Conservation (phyloP, 805 yeast species). For the Hanseniaspora taiwanica region DNA sequence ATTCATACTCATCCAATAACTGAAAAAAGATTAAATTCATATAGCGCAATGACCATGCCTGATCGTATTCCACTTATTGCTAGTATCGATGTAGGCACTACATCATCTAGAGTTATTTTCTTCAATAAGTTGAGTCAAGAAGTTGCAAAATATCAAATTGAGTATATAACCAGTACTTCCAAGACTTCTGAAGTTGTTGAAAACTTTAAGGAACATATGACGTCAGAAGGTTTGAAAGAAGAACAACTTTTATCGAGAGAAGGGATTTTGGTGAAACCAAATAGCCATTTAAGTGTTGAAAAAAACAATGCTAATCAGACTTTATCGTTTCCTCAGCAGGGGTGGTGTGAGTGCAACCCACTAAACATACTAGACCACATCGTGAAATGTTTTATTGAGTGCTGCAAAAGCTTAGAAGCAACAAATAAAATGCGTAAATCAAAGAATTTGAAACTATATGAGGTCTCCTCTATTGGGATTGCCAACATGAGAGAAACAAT, state of each 20-base stretch:
- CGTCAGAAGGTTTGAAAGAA: not conserved
- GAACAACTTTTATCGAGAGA: slow-evolving; percentile 47
- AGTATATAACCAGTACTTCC: slow-evolving; percentile 65
- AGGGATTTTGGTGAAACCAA: slow-evolving; percentile 56
- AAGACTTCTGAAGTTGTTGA: slow-evolving; percentile 32
- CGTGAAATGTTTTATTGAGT: slow-evolving; percentile 61
- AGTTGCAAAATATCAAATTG: slow-evolving; percentile 80
- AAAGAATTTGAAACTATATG: slow-evolving; percentile 38
- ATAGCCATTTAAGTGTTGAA: slow-evolving; percentile 49
- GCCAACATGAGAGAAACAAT: slow-evolving; percentile 97
- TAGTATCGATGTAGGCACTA: slow-evolving; percentile 82
- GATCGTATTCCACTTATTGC: slow-evolving; percentile 34
- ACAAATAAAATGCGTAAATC: slow-evolving; percentile 36
- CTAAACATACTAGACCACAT: slow-evolving; percentile 69
- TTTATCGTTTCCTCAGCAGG: slow-evolving; percentile 64
- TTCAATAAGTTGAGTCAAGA: slow-evolving; percentile 65
- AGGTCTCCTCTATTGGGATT: slow-evolving; percentile 66
- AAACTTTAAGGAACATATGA: slow-evolving; percentile 10
- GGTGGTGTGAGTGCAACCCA: slow-evolving; percentile 94
- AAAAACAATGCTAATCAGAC: slow-evolving; percentile 46
- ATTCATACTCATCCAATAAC: not conserved
- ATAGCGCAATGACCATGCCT: not conserved
- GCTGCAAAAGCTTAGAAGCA: slow-evolving; percentile 42
- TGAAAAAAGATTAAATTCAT: not conserved
- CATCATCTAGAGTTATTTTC: slow-evolving; percentile 78